phyloP scores from a whole-genome alignment of 257 asterid genomes.

The Mentha longifolia region DNA sequence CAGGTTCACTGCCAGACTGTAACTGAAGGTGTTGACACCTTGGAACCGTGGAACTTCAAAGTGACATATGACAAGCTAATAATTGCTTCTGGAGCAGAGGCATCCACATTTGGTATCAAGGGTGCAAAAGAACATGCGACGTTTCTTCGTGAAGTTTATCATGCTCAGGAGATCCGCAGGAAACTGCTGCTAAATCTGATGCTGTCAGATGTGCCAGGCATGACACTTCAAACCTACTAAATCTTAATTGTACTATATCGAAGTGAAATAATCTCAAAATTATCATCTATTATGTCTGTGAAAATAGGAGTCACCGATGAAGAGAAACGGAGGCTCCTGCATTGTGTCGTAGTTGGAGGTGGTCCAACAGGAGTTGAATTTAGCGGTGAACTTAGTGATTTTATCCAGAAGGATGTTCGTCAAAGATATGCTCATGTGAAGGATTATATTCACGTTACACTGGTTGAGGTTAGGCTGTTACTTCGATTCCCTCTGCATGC shows the following conservation, averaged over 20 bases:
- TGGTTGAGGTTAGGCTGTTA: constrained; percentile 75
- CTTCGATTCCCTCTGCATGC: not conserved
- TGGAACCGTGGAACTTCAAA: constrained; percentile 76
- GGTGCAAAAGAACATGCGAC: constrained; percentile 86
- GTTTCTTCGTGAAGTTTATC: constrained; percentile 96
- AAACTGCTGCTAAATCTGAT: constrained; percentile 84
- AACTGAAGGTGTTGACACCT: constrained; percentile 65
- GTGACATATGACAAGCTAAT: constrained; percentile 86
- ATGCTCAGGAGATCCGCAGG: constrained; percentile 97
- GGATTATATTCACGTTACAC: constrained; percentile 84
- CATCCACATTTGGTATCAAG: constrained; percentile 89
- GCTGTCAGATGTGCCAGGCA: constrained; percentile 97
- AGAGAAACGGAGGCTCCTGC: constrained; percentile 86
- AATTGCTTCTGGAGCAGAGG: constrained; percentile 92
- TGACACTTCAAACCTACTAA: constrained; percentile 21
- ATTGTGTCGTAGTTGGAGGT: constrained; percentile 97
- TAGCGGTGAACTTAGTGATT: constrained; percentile 98
- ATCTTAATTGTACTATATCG: not conserved
- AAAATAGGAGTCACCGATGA: constrained; percentile 77
- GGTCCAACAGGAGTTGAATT: constrained; percentile 99
- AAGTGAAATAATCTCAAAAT: not conserved
- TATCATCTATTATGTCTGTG: constrained; percentile 20
- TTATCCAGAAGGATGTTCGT: constrained; percentile 83
- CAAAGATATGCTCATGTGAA: constrained; percentile 90
- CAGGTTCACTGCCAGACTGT: constrained; percentile 79